These are phyloP conservation scores for Cephaloascus fragrans DNA, from an alignment of 805 yeast species.

Conservation along the genomic window DNA sequence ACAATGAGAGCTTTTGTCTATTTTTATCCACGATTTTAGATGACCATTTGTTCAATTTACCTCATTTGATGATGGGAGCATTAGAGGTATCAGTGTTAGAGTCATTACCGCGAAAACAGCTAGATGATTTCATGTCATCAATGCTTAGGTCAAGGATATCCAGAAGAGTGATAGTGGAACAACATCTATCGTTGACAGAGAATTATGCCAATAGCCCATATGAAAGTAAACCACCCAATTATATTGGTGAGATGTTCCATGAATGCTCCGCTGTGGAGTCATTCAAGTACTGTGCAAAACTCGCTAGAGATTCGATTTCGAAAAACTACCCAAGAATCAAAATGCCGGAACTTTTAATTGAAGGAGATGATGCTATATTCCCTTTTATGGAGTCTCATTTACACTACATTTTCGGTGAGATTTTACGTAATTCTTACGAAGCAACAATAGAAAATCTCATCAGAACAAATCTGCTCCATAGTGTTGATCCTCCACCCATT, in stretches of 20 bases:
- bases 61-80: constrained; percentile 90
- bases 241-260: constrained; percentile 73
- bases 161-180: constrained; percentile 84
- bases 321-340: constrained; percentile 42
- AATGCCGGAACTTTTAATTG: constrained; percentile 70
- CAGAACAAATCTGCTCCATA: constrained; percentile 12
- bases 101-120: constrained; percentile 45
- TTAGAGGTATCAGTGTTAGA: constrained; percentile 62
- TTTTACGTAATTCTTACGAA: constrained; percentile 75
- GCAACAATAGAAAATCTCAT: constrained; percentile 55
- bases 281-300: constrained; percentile 42
- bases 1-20: constrained; percentile 64
- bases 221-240: constrained; percentile 39
- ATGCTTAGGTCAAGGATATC: constrained; percentile 81
- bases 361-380: constrained; percentile 63
- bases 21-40: constrained; percentile 57
- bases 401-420: constrained; percentile 80
- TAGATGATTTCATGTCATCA: constrained; percentile 69
- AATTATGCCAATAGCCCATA: constrained; percentile 43
- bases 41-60: constrained; percentile 72
- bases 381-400: constrained; percentile 83
- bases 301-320: constrained; percentile 40
- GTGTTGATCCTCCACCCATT: constrained; percentile 55
- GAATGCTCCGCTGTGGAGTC: constrained; percentile 67
- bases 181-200: constrained; percentile 72